Percentiles rank a stretch among this genome's conserved stretches.
Conservation (phyloP, 2,329 filamentous ascomycete species). For the Dactylellina sp. region DNA sequence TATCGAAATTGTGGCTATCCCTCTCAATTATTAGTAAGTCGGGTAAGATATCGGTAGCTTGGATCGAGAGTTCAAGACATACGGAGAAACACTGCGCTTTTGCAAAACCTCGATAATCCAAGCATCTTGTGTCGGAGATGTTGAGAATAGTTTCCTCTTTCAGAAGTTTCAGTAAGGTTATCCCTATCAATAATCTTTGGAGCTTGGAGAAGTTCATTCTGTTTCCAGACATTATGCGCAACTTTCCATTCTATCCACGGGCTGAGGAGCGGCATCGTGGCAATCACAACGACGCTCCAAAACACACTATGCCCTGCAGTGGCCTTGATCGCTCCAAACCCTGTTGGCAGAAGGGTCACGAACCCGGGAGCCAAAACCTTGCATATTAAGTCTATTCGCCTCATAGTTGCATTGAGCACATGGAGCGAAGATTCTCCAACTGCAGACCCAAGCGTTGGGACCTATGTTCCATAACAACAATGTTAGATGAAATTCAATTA, state of each 20-base stretch:
- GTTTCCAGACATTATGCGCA: conserved; percentile 65
- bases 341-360: conserved; percentile 67
- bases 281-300: conserved; percentile 64
- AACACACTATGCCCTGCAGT: conserved; percentile 29
- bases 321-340: conserved; percentile 61
- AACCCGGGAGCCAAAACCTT: conserved; percentile 70
- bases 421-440: conserved; percentile 57
- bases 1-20: conserved; percentile 66
- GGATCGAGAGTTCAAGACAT: conserved; percentile 1
- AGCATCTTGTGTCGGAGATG: conserved; percentile 59
- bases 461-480: conserved; percentile 61
- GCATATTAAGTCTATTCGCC: conserved; percentile 71
- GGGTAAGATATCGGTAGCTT: neutral
- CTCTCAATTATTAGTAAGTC: conserved; percentile 2
- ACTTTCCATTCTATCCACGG: conserved; percentile 64
- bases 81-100: conserved; percentile 64
- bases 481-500: conserved; percentile 61
- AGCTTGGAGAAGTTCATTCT: conserved; percentile 61
- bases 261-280: conserved; percentile 65
- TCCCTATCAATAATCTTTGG: conserved; percentile 59
- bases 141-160: neutral
- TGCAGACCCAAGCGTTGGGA: conserved; percentile 62
- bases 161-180: neutral
- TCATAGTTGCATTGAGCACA: conserved; percentile 69
- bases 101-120: conserved; percentile 64